These are phyloP conservation scores for Tagetes patula DNA, from an alignment of 129 eudicot species.

Conservation along the genomic window DNA sequence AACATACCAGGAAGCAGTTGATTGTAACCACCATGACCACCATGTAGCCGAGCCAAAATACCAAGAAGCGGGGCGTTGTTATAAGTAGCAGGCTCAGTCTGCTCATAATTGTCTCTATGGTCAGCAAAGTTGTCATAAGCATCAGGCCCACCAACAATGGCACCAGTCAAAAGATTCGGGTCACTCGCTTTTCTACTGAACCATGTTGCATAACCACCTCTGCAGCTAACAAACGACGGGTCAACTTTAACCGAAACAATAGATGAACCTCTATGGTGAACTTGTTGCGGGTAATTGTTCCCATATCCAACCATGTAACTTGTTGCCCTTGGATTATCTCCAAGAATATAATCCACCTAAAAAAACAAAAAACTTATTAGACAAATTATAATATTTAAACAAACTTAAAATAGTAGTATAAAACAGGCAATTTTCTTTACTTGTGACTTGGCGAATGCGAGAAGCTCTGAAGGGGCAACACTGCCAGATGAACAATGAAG, in stretches of 20 bases:
- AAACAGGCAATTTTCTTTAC: conserved; percentile 24
- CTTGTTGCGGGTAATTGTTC: conserved; percentile 70
- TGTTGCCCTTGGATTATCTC: conserved; percentile 91
- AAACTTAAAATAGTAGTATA: neutral
- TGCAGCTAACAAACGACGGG: conserved; percentile 66
- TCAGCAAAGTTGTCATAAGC: conserved; percentile 94
- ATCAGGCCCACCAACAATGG: conserved; percentile 96
- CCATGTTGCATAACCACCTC: conserved; percentile 95
- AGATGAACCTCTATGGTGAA: conserved; percentile 95
- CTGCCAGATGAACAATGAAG: conserved; percentile 55
- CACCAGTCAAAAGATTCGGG: conserved; percentile 79
- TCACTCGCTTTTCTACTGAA: conserved; percentile 70
- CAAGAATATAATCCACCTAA: conserved; percentile 91
- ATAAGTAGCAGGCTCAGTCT: conserved; percentile 95
- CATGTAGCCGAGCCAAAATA: conserved; percentile 69
- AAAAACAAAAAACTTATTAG: neutral
- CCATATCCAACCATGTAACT: conserved; percentile 99
- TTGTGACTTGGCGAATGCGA: conserved; percentile 77
- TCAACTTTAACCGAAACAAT: conserved; percentile 69
- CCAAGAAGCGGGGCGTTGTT: conserved; percentile 97
- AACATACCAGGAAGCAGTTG: conserved; percentile 84
- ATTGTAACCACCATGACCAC: conserved; percentile 77
- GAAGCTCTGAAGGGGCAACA: conserved; percentile 69
- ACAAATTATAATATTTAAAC: neutral
- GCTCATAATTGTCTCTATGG: conserved; percentile 85